These are phyloP conservation scores for Rugonectria rugulosa DNA, from an alignment of 2,329 filamentous ascomycete species.

Conservation along the genomic window DNA sequence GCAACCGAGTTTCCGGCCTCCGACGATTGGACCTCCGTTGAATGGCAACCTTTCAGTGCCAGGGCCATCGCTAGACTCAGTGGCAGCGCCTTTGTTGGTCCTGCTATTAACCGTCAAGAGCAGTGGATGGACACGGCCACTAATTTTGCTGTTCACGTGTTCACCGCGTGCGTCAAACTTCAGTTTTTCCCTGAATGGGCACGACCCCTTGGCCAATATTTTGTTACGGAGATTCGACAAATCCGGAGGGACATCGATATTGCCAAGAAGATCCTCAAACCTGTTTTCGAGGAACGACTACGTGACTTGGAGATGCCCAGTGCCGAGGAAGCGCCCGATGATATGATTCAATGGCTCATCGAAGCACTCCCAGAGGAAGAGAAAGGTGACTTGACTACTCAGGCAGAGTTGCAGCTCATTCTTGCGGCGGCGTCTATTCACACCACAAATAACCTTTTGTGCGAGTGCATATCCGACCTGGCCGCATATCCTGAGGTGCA, in stretches of 20 bases:
- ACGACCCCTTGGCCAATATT: constrained; percentile 54
- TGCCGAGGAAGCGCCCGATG: constrained; percentile 48
- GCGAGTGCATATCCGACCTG: constrained; percentile 60
- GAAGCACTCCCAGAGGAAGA: constrained; percentile 50
- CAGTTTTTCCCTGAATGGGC: constrained; percentile 60
- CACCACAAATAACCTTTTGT: constrained; percentile 53
- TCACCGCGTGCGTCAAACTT: constrained; percentile 57
- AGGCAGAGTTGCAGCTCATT: constrained; percentile 54
- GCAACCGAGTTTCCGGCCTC: constrained; percentile 58
- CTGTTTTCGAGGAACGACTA: constrained; percentile 56
- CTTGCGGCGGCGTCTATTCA: constrained; percentile 55
- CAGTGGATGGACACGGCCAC: constrained; percentile 62
- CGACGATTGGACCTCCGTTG: constrained; percentile 62
- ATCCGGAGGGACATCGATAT: constrained; percentile 53
- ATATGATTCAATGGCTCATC: constrained; percentile 55
- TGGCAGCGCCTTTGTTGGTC: constrained; percentile 61
- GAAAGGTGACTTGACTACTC: constrained; percentile 47
- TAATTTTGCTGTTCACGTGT: constrained; percentile 58
- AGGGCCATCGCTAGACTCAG: constrained; percentile 61
- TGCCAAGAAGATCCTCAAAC: constrained; percentile 53
- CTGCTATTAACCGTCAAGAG: constrained; percentile 57
- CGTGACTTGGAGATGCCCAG: constrained; percentile 48
- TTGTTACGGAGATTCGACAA: constrained; percentile 55
- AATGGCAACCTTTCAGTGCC: constrained; percentile 60
- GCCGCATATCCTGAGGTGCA: constrained; percentile 56